A percentile compares a stretch with the other conserved stretches of the same genome.
phyloP scores from a whole-genome alignment of 1,284 basidiomycete genomes.

The Ceratobasidium sp. region DNA sequence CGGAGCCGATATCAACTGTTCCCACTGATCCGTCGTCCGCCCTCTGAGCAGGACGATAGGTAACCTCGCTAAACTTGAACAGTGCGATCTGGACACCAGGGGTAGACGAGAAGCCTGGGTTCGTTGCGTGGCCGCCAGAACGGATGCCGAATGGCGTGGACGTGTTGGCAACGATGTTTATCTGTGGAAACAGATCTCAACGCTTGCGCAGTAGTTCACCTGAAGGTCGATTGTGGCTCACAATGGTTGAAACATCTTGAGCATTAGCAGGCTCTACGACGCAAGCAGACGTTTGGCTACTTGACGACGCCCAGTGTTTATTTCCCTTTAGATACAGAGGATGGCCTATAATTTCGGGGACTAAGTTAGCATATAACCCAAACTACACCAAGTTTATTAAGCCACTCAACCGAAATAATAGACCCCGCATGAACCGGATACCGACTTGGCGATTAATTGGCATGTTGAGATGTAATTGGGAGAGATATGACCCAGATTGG shows the following conservation, averaged over 20 bases:
- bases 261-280: conserved; percentile 31
- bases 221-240: background rate
- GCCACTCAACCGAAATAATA: conserved; percentile 25
- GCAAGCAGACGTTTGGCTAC: conserved; percentile 25
- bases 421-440: conserved; percentile 8
- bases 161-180: conserved; percentile 20
- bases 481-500: background rate
- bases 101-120: conserved; percentile 66
- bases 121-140: conserved; percentile 62
- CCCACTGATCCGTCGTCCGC: conserved; percentile 50
- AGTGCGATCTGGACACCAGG: conserved; percentile 67
- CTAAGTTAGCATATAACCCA: background rate
- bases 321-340: conserved; percentile 26
- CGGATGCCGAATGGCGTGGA: conserved; percentile 34
- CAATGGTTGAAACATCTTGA: conserved; percentile 30
- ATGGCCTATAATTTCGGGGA: background rate
- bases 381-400: background rate
- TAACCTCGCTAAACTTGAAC: conserved; percentile 62
- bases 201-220: background rate
- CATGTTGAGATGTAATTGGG: conserved; percentile 13
- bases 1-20: conserved; percentile 63
- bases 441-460: conserved; percentile 5
- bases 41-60: conserved; percentile 55
- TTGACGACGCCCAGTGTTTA: conserved; percentile 36
- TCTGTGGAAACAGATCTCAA: background rate